Evolutionary conservation across 2,329 filamentous ascomycete genomes (phyloP), one percentile per base, ranked within the genome.

Genomic region (Nannizzia gypsea): DNA sequence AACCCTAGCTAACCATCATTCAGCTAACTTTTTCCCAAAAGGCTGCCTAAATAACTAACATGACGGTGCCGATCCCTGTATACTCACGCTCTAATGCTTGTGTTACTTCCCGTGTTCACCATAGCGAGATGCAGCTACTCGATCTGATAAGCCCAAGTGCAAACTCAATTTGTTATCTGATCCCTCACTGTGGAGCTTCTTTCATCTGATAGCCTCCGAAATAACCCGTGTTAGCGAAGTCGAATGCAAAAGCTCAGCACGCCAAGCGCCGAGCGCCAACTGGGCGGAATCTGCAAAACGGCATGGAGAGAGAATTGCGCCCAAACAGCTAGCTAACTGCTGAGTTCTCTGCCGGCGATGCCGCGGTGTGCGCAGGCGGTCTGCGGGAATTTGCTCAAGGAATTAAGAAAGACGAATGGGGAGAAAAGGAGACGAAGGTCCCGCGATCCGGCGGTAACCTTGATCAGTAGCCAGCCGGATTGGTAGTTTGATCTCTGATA

Each of bases 161-260:
- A 54, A 54, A 54, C 48, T 34, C 13, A 34, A 26, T 54, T 26
- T 31, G 48, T 54, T 54, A 54, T 54, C 26, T 34, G 48, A 54
- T 54, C 26, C 48, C 24, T 34, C 9, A 34, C 28, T 54, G 48
- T 54, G 48, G 48, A 34, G 11, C 48, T 31, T 13, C 31, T 13
- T 8, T 17, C 24, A 54, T 54, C 48, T 54, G 48, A 54, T 54
- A 54, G 48, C 17, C 15, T 54, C 48, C 48, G 48, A 54, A n/a
- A 31, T 54, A 6, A 6, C 48, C 48, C 48, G 48, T n/a, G 48
- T 17, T 20, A 54, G 48, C 24, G 34, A n/a, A 24, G 20, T 20
- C 8, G 9, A 22, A 48, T 48, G 20, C 44, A 48, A 42, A 26
- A 8, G 13, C 17, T 11, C 48, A 34, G 20, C 48, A 34, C 26